Percentiles rank a stretch among this genome's conserved stretches.
These are phyloP conservation scores for Metschnikowia peoriensis DNA, from an alignment of 805 yeast species.

Conservation along the genomic window DNA sequence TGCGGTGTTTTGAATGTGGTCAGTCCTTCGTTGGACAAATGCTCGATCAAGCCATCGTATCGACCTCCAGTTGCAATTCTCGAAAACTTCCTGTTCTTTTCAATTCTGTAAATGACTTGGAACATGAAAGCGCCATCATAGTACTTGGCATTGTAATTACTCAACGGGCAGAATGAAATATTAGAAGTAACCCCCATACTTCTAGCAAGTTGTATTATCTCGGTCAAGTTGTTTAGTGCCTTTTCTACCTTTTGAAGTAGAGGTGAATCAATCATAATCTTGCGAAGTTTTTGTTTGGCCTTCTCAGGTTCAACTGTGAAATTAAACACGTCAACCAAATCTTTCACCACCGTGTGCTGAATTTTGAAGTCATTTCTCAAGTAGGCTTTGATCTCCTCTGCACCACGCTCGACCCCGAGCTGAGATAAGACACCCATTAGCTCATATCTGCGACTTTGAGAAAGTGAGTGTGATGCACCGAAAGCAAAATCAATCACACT, in stretches of 20 bases:
- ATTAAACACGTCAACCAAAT: constrained; percentile 70
- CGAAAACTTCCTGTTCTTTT: constrained; percentile 42
- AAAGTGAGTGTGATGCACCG: constrained; percentile 67
- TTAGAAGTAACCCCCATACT: constrained; percentile 58
- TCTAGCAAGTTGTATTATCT: constrained; percentile 53
- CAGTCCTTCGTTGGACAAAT: constrained; percentile 53
- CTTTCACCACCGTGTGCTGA: constrained; percentile 78
- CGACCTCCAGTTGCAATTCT: constrained; percentile 90
- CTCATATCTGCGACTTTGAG: constrained; percentile 55
- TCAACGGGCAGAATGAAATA: constrained; percentile 72
- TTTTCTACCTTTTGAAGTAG: constrained; percentile 58
- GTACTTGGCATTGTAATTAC: constrained; percentile 78
- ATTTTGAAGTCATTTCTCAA: constrained; percentile 60
- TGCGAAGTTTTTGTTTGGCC: constrained; percentile 61
- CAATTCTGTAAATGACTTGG: constrained; percentile 72
- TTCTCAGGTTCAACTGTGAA: constrained; percentile 68
- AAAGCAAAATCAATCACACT: constrained; percentile 64
- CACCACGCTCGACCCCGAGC: constrained; percentile 64
- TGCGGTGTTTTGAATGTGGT: constrained; percentile 25
- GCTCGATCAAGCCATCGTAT: constrained; percentile 70
- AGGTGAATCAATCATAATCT: constrained; percentile 73
- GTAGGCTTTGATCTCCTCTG: constrained; percentile 51
- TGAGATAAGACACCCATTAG: constrained; percentile 75
- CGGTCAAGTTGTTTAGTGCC: constrained; percentile 58
- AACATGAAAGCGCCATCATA: constrained; percentile 85